phyloP scores from a whole-genome alignment of 305 asterid species.

The Withania somnifera region DNA sequence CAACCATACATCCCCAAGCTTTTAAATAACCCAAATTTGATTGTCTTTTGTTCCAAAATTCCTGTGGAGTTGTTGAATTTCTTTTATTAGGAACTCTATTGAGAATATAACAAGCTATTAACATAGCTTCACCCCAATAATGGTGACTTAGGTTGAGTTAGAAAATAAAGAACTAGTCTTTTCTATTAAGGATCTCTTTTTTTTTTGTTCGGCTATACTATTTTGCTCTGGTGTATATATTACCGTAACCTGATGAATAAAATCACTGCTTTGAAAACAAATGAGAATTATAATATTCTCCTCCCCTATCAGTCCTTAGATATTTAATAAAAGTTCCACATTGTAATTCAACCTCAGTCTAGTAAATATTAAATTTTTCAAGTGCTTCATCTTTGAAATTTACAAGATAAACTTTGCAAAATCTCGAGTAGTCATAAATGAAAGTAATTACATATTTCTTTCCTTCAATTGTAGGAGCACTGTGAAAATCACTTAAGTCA shows the following conservation, averaged over 20 bases:
- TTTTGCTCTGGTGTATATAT: not conserved
- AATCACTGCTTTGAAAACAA: not conserved
- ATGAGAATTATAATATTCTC: not conserved
- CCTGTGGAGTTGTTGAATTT: not conserved
- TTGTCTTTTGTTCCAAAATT: constrained; percentile 1
- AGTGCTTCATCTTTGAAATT: not conserved
- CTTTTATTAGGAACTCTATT: constrained; percentile 5
- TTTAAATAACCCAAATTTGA: not conserved
- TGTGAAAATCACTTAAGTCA: not conserved
- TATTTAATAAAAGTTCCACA: not conserved
- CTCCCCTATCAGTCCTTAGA: not conserved
- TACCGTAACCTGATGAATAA: not conserved
- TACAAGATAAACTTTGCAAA: not conserved
- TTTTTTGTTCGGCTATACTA: not conserved
- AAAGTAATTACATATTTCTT: not conserved
- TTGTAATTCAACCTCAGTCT: not conserved
- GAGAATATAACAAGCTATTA: not conserved
- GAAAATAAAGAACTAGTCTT: not conserved
- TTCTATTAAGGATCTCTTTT: not conserved
- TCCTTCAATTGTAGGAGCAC: not conserved
- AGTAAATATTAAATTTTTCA: not conserved
- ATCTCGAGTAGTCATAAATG: not conserved
- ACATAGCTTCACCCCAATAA: not conserved
- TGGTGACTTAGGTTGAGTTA: not conserved
- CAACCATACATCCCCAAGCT: constrained; percentile 1